Conservation (phyloP, 495 filamentous ascomycete species). For the Xylaria scruposa region DNA sequence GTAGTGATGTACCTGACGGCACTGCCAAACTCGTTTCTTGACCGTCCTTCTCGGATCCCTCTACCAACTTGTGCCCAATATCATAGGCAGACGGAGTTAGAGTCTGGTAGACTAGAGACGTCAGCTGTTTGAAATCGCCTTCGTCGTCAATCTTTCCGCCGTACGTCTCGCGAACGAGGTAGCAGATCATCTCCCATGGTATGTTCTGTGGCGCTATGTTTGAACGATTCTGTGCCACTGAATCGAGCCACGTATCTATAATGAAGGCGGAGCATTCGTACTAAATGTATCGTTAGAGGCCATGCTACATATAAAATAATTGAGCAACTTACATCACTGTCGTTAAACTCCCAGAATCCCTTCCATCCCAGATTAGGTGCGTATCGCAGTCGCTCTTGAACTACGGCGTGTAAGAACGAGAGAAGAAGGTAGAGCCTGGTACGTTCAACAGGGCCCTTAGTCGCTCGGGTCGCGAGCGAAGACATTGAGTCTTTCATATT, state of each 20-base stretch:
- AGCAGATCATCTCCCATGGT: slow-evolving; percentile 96
- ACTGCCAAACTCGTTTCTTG: slow-evolving; percentile 70
- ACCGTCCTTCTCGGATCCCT: slow-evolving; percentile 53
- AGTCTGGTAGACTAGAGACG: slow-evolving; percentile 72
- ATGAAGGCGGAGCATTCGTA: slow-evolving; percentile 97
- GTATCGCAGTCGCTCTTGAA: slow-evolving; percentile 95
- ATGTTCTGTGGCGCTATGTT: slow-evolving; percentile 94
- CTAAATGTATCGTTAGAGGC: slow-evolving; percentile 55
- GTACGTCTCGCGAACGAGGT: slow-evolving; percentile 91
- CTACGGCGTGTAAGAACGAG: slow-evolving; percentile 93
- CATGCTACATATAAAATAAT: slow-evolving; percentile 2
- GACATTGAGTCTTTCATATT: slow-evolving; percentile 99
- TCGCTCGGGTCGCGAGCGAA: slow-evolving; percentile 75
- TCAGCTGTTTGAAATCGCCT: slow-evolving; percentile 78
- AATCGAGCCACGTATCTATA: slow-evolving; percentile 93
- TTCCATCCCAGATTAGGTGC: slow-evolving; percentile 96
- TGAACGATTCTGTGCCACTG: slow-evolving; percentile 77
- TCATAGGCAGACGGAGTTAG: slow-evolving; percentile 90
- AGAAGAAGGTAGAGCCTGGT: slow-evolving; percentile 89
- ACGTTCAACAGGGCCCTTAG: slow-evolving; percentile 87
- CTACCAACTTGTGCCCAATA: slow-evolving; percentile 85
- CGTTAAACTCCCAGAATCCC: slow-evolving; percentile 99
- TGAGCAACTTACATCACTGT: slow-evolving; percentile 84
- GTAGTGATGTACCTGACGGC: slow-evolving; percentile 78
- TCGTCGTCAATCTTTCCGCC: slow-evolving; percentile 97